Evolutionary conservation across 2,329 filamentous ascomycete species (phyloP), one percentile per base, ranked within the genome.

Genomic region (Cladobotryum mycophilum): DNA sequence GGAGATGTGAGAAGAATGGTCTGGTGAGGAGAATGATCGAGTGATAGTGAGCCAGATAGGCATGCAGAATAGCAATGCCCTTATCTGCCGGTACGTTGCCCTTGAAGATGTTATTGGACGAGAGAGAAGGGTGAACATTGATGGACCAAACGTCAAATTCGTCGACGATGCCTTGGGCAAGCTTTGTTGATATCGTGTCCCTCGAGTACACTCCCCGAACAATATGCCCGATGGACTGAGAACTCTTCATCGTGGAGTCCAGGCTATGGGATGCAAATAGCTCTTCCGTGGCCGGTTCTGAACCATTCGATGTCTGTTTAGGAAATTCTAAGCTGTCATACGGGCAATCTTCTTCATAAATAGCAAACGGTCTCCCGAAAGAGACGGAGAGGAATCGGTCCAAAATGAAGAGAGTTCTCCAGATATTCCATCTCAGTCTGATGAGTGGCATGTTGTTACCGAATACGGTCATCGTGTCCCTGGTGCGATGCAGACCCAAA

Each of bases 341-440:
- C 14, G 79, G 80, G 60, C 81, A 85, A 53, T 85, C 81, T 15
- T 80, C 76, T 53, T 85, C 79, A 5, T 75, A 74, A 45, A 86
- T 85, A 7, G 79, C 76, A 1, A 75, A 74, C 0, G 83, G 83
- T 9, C 81, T 75, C 5, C 84, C 84, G 2, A 87, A 67, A 2
- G 80, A 81, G 20, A 80, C 78, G 1, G 82, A 77, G 1, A 86
- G 69, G 47, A 86, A 81, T 14, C 79, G 74, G 58, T 87, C 84
- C 7, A 86, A 71, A 13, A 86, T 70, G 52, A 84, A 85, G 1
- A 87, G 64, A 11, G 80, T 82, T 50, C 78, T 76, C 83, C 82
- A 86, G 3, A 86, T 64, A 45, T 80, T 84, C 25, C 76, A 74
- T 34, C 81, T 71, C 8, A 75, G 63, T 8, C 60, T 63, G 55